Percentiles rank a stretch among this genome's conserved stretches.
Conservation (phyloP, 331 rosid genomes). For the Stylosanthes scabra region DNA sequence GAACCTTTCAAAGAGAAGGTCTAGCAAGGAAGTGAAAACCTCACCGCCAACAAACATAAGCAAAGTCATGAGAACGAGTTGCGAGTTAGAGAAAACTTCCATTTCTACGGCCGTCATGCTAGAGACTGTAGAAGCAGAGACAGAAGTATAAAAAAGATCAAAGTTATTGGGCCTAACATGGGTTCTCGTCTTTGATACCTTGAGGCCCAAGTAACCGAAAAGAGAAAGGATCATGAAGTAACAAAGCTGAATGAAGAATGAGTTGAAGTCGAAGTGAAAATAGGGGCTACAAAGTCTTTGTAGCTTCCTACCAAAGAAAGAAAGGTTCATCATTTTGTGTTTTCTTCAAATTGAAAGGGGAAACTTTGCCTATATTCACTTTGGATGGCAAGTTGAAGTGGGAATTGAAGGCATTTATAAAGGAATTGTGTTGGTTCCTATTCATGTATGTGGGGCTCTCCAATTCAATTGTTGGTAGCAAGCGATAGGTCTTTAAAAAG, state of each 20-base stretch:
- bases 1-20: constrained; percentile 35
- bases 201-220: constrained; percentile 54
- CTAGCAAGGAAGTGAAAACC: constrained; percentile 61
- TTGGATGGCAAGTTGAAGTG: too few relatives aligned
- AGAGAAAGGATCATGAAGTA: constrained; percentile 51
- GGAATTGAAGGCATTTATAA: too few relatives aligned
- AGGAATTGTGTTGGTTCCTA: too few relatives aligned
- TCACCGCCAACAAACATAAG: constrained; percentile 79
- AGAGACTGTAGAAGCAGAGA: constrained; percentile 68
- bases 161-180: constrained; percentile 18
- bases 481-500: too few relatives aligned
- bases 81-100: constrained; percentile 67
- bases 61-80: constrained; percentile 64
- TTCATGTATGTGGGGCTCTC: too few relatives aligned
- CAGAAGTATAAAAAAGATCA: constrained; percentile 71
- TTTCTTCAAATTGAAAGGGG: too few relatives aligned
- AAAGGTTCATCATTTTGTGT: constrained; percentile 33
- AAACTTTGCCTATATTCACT: too few relatives aligned
- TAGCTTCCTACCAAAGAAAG: constrained; percentile 3
- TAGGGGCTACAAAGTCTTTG: background rate
- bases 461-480: too few relatives aligned
- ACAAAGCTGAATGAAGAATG: constrained; percentile 43
- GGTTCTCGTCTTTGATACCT: constrained; percentile 41
- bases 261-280: constrained; percentile 10
- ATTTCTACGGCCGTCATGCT: constrained; percentile 74